Percentiles rank a stretch among this genome's conserved stretches.
phyloP scores from a whole-genome alignment of 23 red algal genomes.

The Chondrus crispus region DNA sequence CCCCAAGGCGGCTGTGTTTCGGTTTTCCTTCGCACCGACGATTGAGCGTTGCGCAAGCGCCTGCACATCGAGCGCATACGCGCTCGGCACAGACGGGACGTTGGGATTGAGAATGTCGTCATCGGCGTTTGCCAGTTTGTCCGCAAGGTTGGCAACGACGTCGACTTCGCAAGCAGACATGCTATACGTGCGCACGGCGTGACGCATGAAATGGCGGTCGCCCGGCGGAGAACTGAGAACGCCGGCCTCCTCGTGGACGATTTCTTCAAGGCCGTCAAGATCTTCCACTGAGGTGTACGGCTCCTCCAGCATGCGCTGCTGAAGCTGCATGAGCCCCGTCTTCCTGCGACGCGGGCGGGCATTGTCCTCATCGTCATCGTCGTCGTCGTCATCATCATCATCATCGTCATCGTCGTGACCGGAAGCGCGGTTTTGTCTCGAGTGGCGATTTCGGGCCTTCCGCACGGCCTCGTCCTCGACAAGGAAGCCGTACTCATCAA shows the following conservation, averaged over 20 bases:
- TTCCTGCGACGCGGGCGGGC: not conserved
- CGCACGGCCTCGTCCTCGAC: conserved; percentile 21
- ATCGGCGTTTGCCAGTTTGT: not conserved
- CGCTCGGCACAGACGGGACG: not conserved
- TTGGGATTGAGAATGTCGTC: not conserved
- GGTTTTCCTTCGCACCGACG: not conserved
- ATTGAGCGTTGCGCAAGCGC: not conserved
- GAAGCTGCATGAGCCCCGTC: conserved; percentile 22
- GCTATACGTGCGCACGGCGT: not conserved
- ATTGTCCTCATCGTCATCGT: not conserved
- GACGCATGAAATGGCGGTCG: not conserved
- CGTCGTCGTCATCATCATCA: not conserved
- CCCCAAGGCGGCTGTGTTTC: not conserved
- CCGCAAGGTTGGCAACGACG: not conserved
- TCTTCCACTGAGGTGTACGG: conserved; percentile 60
- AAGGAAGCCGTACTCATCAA: conserved; percentile 62
- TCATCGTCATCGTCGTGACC: too few species aligned
- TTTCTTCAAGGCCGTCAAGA: conserved; percentile 27
- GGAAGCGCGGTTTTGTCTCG: too few species aligned
- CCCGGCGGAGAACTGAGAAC: not conserved
- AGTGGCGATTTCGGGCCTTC: too few species aligned
- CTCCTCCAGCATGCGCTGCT: conserved; percentile 30
- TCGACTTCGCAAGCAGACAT: not conserved
- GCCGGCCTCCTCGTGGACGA: conserved; percentile 33
- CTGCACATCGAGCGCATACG: too few species aligned